Conservation (phyloP, 768 basidiomycete genomes). For the Candolleomyces eurysporus region DNA sequence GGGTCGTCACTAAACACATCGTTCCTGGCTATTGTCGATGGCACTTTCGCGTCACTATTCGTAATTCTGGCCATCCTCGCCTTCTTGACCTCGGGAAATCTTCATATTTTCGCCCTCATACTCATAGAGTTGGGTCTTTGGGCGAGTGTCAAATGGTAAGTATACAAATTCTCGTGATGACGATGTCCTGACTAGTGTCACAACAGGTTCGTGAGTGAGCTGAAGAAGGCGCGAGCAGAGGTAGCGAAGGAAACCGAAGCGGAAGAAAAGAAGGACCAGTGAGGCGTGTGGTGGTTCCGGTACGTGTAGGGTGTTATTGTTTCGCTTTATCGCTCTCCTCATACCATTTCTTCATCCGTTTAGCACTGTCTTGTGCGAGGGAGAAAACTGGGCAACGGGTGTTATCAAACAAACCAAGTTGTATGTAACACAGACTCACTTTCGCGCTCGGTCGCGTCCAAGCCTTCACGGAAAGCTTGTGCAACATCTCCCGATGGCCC, state of each 20-base stretch:
- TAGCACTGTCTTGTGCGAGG: slow-evolving; percentile 80
- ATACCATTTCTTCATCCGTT: slow-evolving; percentile 80
- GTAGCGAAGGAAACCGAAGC: slow-evolving; percentile 12
- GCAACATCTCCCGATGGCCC: slow-evolving; percentile 55
- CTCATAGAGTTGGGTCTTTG: slow-evolving; percentile 66
- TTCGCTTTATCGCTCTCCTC: slow-evolving; percentile 63
- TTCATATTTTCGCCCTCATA: slow-evolving; percentile 67
- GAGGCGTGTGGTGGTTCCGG: slow-evolving; percentile 4
- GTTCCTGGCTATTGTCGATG: slow-evolving; percentile 64
- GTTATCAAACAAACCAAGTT: slow-evolving; percentile 8
- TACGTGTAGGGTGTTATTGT: slow-evolving; percentile 31
- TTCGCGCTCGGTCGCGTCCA: slow-evolving; percentile 92
- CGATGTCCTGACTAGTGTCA: slow-evolving; percentile 13
- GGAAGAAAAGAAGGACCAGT: slow-evolving; percentile 28
- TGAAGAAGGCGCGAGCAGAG: slow-evolving; percentile 36
- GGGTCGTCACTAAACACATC: slow-evolving; percentile 75
- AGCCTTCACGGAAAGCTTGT: slow-evolving; percentile 82
- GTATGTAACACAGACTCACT: slow-evolving; percentile 47
- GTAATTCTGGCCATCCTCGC: slow-evolving; percentile 58
- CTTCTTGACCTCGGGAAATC: slow-evolving; percentile 59
- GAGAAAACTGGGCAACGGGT: slow-evolving; percentile 61
- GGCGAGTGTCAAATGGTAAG: slow-evolving; percentile 81
- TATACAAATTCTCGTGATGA: slow-evolving; percentile 7
- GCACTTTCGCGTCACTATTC: slow-evolving; percentile 55
- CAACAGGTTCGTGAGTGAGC: slow-evolving; percentile 65